These are phyloP conservation scores for Lathyrus sativus DNA, from an alignment of 306 rosid genomes.

Conservation along the genomic window DNA sequence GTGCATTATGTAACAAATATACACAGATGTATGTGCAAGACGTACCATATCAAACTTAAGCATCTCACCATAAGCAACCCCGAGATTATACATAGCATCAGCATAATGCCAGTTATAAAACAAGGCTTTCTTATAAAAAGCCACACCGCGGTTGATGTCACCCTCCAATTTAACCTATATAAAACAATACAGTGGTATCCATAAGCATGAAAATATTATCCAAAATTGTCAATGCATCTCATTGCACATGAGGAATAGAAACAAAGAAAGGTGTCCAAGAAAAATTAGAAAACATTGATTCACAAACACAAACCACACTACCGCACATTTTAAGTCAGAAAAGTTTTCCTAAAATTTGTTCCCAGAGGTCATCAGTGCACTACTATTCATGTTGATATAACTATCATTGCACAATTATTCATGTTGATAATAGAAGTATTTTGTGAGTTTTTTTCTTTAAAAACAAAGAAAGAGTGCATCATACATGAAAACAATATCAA, in stretches of 20 bases:
- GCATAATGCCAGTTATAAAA: conserved; percentile 98
- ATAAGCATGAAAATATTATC: conserved; percentile 7
- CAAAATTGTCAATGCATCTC: conserved; percentile 25
- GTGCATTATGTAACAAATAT: conserved; percentile 6
- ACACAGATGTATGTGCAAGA: conserved; percentile 12
- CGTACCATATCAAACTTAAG: conserved; percentile 94
- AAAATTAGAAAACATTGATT: conserved; percentile 12
- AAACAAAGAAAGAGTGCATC: conserved; percentile 23
- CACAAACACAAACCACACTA: conserved; percentile 4
- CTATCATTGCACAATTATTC: conserved; percentile 19
- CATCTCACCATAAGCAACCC: conserved; percentile 99
- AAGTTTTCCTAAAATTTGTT: not conserved
- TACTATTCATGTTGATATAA: conserved; percentile 2
- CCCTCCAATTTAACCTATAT: conserved; percentile 95
- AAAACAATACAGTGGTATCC: conserved; percentile 18
- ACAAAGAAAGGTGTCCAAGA: conserved; percentile 1
- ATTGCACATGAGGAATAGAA: conserved; percentile 1
- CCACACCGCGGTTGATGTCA: conserved; percentile 83
- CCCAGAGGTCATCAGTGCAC: not conserved
- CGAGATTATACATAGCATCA: conserved; percentile 99
- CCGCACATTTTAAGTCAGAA: conserved; percentile 5
- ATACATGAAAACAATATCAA: conserved; percentile 4
- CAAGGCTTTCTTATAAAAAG: conserved; percentile 89
- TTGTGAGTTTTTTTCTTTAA: not conserved
- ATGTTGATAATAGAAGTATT: not conserved